Evolutionary conservation across 306 rosid species (phyloP).

Genomic region (Fragaria iinumae): DNA sequence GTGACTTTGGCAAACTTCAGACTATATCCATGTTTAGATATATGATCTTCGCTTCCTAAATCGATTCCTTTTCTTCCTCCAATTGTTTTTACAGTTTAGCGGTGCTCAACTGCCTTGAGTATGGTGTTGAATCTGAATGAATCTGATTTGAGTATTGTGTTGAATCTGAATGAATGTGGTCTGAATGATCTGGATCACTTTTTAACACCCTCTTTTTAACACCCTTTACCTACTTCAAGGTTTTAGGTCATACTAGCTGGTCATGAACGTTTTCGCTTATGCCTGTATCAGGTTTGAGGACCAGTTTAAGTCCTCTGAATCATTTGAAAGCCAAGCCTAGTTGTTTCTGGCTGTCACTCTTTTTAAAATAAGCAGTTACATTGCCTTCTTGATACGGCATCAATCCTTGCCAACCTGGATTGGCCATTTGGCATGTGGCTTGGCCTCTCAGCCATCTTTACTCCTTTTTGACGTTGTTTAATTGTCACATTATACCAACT

Average conservation of each 20-base stretch:
- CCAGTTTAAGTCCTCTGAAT: neutral
- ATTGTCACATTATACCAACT: neutral
- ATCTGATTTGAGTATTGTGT: too few relatives aligned
- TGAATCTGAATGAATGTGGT: too few relatives aligned
- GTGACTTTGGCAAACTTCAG: constrained; percentile 16
- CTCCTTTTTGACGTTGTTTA: neutral
- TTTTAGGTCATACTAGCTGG: too few relatives aligned
- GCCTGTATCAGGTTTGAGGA: too few relatives aligned
- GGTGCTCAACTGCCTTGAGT: neutral
- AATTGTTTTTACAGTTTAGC: neutral
- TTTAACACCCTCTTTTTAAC: too few relatives aligned
- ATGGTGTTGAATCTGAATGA: neutral
- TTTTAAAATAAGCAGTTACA: neutral
- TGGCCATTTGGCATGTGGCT: neutral
- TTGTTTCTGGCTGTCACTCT: neutral
- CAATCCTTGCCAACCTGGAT: neutral
- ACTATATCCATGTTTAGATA: neutral
- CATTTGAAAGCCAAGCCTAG: neutral
- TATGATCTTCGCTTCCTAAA: neutral
- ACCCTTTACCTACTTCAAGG: too few relatives aligned
- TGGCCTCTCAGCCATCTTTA: neutral
- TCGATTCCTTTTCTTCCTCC: neutral
- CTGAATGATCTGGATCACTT: neutral
- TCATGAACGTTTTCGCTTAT: too few relatives aligned
- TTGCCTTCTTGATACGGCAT: neutral